Base-by-base conservation (phyloP, 140 eudicot genomes). In the Artemisia princeps region DNA sequence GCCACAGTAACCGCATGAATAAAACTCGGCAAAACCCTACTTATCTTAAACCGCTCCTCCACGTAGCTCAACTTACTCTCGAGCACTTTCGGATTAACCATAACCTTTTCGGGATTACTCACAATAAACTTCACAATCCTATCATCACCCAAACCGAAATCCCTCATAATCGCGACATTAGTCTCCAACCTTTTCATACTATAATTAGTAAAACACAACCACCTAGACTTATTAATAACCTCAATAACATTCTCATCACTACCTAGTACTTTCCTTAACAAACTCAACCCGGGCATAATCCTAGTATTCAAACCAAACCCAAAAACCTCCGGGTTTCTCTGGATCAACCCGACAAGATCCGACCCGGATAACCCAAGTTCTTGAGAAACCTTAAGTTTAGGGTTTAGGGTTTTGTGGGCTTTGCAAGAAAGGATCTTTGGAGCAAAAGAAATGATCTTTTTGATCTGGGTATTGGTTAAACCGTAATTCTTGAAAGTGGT, bases 341-440 rank as follows among this genome's bases (percentile, higher is more conserved):
- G 52, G 0, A 78, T 20, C 9, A 77, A 69, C 12, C 7, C 13
- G 2, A 51, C 80, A 10, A 77, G 73, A 69, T 81, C 82, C 65
- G 82, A 73, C 26, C 71, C 77, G 76, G 82, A 69, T 50, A 81
- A 46, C 5, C 86, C 86, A 14, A 81, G 65, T n/a, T 77, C 74
- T 12, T 64, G 71, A 9, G 77, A 72, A 70, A 15, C 73, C 77
- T 64, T 65, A n/a, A 73, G 11, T 57, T 77, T 77, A 72, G 82
- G 86, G 48, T 59, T 50, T 14, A 81, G 69, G 74, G 82, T 81
- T 70, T 73, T 64, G 75, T 64, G 50, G 0, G 77, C 69, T 17
- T 72, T 73, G 70, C 51, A 69, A 9, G 46, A 57, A 3, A 77
- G 71, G 49, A 81, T 52, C 45, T 65, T 37, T 42, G 86, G 86